Evolutionary conservation across 148 eudicot species (phyloP), one percentile per base, ranked within the genome.

Genomic region (Tetragonia tetragonoides): DNA sequence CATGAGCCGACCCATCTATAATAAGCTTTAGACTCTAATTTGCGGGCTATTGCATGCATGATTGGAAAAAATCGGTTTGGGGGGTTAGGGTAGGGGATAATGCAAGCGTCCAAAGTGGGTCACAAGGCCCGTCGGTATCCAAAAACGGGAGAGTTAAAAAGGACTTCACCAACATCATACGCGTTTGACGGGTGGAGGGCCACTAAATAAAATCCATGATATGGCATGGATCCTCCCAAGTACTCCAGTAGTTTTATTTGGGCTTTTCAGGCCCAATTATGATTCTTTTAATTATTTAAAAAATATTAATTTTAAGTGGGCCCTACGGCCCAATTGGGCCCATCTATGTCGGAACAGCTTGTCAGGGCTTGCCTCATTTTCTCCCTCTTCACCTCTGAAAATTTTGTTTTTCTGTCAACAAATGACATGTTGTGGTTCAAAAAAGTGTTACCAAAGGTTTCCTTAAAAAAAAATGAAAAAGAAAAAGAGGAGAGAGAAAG

Each of bases 171-270:
- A 3, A 21, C 46, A 21, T 64, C 63, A 49, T 24, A 49, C 41
- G 46, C 56, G 72, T 82, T 82, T 65, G 64, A 76, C 70, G 72
- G 41, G 66, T 53, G 39, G 40, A 68, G 46, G 39, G 10, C 75
- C 81, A 73, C 37, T 38, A 38, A 60, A n/a, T n/a, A 5, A 63
- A 15, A 7, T 67, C 44, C 37, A 61, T 54, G 49, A 16, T 57
- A 70, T 66, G 89, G 85, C 41, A 6, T 49, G 51, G 62, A 51
- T 74, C 10, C 42, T 39, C 42, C 85, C 89, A 87, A 82, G 89
- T 82, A 73, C 42, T 23, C n/a, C n/a, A n/a, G n/a, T n/a, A n/a
- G 5, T 23, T 24, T 63, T 54, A 44, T 24, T 38, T 39, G 69
- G 81, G 87, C 75, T 47, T 82, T 60, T 42, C 41, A 74, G 61